A percentile compares a stretch with the other conserved stretches of the same genome.
These are phyloP conservation scores for Penicillium roqueforti DNA, from an alignment of 495 filamentous ascomycete genomes.

Conservation along the genomic window DNA sequence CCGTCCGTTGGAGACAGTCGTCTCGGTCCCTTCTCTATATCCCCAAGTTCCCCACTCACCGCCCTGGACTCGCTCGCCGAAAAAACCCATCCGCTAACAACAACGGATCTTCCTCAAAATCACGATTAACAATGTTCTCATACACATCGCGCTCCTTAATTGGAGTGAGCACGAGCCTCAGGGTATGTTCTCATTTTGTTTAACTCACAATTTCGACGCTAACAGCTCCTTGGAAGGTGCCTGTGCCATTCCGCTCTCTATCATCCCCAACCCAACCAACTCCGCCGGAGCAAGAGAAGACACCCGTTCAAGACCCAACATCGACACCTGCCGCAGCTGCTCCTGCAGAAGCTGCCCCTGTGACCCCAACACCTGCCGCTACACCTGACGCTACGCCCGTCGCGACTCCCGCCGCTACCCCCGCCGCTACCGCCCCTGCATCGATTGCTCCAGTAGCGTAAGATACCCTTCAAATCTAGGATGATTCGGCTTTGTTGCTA, in stretches of 20 bases:
- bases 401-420: background rate
- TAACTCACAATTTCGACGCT: background rate
- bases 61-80: slow-evolving; percentile 3
- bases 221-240: slow-evolving; percentile 13
- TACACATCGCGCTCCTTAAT: slow-evolving; percentile 26
- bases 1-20: no score
- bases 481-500: background rate
- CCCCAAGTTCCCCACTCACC: background rate
- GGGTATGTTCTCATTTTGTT: slow-evolving; percentile 13
- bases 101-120: slow-evolving; percentile 2
- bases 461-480: background rate
- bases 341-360: background rate
- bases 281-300: slow-evolving; percentile 17
- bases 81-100: slow-evolving; percentile 10
- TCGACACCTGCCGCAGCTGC: background rate
- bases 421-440: background rate
- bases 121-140: slow-evolving; percentile 23
- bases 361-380: background rate
- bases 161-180: slow-evolving; percentile 17
- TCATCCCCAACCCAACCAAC: slow-evolving; percentile 21
- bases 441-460: background rate
- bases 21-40: no score
- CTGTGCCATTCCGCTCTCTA: slow-evolving; percentile 24
- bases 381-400: background rate
- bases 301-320: slow-evolving; percentile 9